Conservation (phyloP, 768 basidiomycete genomes). For the Termitomyces sp. region DNA sequence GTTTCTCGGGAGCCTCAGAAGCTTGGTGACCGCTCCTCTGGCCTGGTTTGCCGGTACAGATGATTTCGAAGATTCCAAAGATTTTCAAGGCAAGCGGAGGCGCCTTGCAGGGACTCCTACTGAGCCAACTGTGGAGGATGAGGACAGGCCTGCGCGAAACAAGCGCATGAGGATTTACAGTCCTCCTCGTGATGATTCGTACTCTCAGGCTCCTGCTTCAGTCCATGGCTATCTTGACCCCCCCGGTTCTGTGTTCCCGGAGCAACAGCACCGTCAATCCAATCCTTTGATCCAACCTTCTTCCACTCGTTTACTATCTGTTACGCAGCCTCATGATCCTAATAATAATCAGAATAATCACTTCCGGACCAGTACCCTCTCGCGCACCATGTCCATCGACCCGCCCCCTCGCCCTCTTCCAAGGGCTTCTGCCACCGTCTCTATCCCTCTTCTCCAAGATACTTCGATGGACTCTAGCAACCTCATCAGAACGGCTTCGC, state of each 20-base stretch:
- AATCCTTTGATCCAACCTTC: constrained; percentile 15
- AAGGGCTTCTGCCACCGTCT: constrained; percentile 36
- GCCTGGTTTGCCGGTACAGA: constrained; percentile 49
- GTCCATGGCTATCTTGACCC: constrained; percentile 47
- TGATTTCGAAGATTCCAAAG: constrained; percentile 42
- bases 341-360: constrained; percentile 20
- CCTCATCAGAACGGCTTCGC: constrained; percentile 23
- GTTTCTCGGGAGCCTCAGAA: constrained; percentile 58
- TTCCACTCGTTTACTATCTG: constrained; percentile 22
- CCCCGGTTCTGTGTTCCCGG: constrained; percentile 38
- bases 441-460: constrained; percentile 34
- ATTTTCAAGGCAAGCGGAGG: constrained; percentile 52
- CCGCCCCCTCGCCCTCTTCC: constrained; percentile 40
- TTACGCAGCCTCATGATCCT: constrained; percentile 22
- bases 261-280: constrained; percentile 16
- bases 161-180: constrained; percentile 54
- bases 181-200: constrained; percentile 33
- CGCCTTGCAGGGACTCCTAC: constrained; percentile 29
- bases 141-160: constrained; percentile 26
- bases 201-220: constrained; percentile 17
- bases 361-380: constrained; percentile 30
- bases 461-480: constrained; percentile 30
- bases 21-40: constrained; percentile 60
- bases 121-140: constrained; percentile 27
- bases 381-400: constrained; percentile 73